A percentile compares a stretch with the other conserved stretches of the same genome.
Conservation (phyloP, 2,329 filamentous ascomycete species). For the Dothiorella sarmentorum region DNA sequence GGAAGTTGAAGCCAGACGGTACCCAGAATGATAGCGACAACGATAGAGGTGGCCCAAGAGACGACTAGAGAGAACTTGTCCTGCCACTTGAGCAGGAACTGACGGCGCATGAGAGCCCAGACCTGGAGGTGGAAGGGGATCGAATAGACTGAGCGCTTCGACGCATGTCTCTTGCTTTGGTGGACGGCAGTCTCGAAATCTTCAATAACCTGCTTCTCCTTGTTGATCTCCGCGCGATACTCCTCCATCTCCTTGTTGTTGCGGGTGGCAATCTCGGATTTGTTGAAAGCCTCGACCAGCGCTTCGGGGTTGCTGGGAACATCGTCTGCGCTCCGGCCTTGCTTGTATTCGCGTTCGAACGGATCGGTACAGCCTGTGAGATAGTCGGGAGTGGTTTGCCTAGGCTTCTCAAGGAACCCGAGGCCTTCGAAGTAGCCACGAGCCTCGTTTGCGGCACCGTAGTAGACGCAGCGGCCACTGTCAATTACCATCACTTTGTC, state of each 20-base stretch:
- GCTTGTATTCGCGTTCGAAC: constrained; percentile 74
- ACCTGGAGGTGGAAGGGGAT: constrained; percentile 80
- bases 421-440: constrained; percentile 72
- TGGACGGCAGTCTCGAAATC: constrained; percentile 73
- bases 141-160: constrained; percentile 72
- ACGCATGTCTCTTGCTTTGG: constrained; percentile 74
- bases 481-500: constrained; percentile 85
- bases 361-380: constrained; percentile 78
- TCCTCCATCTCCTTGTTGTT: constrained; percentile 64
- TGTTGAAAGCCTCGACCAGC: constrained; percentile 66
- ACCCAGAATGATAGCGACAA: constrained; percentile 75
- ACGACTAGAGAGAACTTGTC: constrained; percentile 75
- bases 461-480: constrained; percentile 71
- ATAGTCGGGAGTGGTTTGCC: constrained; percentile 79
- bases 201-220: constrained; percentile 65
- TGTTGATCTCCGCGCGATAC: constrained; percentile 63
- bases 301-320: constrained; percentile 66
- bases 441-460: constrained; percentile 65
- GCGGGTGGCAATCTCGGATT: constrained; percentile 56
- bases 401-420: constrained; percentile 69
- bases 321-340: constrained; percentile 62
- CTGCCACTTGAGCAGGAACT: constrained; percentile 82
- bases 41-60: constrained; percentile 66
- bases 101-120: constrained; percentile 77
- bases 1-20: constrained; percentile 74